phyloP scores from a whole-genome alignment of 2,329 filamentous ascomycete species.

The Colletotrichum caudatum region DNA sequence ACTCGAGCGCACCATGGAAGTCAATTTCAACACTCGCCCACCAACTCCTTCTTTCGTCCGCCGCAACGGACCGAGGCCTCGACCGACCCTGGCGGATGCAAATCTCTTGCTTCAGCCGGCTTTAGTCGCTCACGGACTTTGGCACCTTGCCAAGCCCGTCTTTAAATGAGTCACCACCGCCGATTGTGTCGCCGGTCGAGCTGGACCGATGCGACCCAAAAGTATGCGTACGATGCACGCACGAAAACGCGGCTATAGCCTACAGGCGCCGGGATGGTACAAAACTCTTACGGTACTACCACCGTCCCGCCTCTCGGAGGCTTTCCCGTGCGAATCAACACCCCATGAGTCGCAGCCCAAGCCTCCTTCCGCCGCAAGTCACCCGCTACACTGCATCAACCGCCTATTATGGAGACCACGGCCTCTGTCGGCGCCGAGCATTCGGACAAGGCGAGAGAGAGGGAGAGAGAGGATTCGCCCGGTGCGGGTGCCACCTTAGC shows the following conservation, averaged over 20 bases:
- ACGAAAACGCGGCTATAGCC: not conserved
- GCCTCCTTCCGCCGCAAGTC: constrained; percentile 34
- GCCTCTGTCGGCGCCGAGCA: constrained; percentile 27
- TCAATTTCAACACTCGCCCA: constrained; percentile 18
- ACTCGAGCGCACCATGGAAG: constrained; percentile 14
- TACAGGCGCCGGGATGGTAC: not conserved
- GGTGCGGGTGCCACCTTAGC: not conserved
- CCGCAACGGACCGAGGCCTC: constrained; percentile 15
- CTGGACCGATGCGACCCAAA: not conserved
- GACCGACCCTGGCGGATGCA: not conserved
- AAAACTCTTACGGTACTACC: not conserved
- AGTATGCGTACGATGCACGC: not conserved
- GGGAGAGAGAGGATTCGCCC: not conserved
- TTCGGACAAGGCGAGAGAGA: not conserved
- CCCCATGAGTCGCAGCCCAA: not conserved
- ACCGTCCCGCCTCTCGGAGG: constrained; percentile 22
- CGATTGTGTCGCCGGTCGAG: not conserved
- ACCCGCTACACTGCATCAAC: constrained; percentile 11
- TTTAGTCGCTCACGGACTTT: not conserved
- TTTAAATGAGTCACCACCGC: constrained; percentile 5
- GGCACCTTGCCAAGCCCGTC: constrained; percentile 23
- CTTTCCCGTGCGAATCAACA: constrained; percentile 7
- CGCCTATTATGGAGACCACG: not conserved
- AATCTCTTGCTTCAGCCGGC: too few relatives aligned
- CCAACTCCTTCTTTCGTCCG: constrained; percentile 8